These are phyloP conservation scores for Pachyrhizus erosus DNA, from an alignment of 306 rosid species.

Conservation along the genomic window DNA sequence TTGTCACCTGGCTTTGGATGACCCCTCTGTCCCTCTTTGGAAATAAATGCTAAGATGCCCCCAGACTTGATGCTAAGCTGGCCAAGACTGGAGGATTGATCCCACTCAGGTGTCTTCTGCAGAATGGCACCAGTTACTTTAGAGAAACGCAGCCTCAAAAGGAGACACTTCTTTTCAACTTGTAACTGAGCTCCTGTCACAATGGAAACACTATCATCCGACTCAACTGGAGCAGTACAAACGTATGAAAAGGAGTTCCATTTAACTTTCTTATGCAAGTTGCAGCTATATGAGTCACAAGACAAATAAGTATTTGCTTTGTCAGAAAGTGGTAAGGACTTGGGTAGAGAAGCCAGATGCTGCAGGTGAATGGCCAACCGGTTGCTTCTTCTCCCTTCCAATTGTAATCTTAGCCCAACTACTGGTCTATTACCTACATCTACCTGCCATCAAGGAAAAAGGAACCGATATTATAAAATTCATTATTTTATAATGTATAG, in stretches of 20 bases:
- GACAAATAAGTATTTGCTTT: slow-evolving; percentile 61
- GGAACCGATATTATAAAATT: slow-evolving; percentile 5
- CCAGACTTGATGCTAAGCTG: slow-evolving; percentile 2
- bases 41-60: slow-evolving; percentile 35
- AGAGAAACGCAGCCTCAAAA: slow-evolving; percentile 52
- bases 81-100: slow-evolving; percentile 28
- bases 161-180: slow-evolving; percentile 68
- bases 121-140: slow-evolving; percentile 47
- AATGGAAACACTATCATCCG: slow-evolving; percentile 74
- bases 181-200: slow-evolving; percentile 89
- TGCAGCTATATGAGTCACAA: slow-evolving; percentile 60
- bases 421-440: slow-evolving; percentile 96
- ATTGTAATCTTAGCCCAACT: slow-evolving; percentile 74
- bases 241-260: slow-evolving; percentile 84
- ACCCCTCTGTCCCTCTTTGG: slow-evolving; percentile 38
- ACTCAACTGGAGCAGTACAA: slow-evolving; percentile 88
- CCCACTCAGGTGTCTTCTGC: slow-evolving; percentile 51
- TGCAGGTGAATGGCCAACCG: slow-evolving; percentile 83
- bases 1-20: slow-evolving; percentile 50
- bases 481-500: background rate
- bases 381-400: slow-evolving; percentile 89
- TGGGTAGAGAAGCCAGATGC: slow-evolving; percentile 81
- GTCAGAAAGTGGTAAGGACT: slow-evolving; percentile 73
- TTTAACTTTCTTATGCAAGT: slow-evolving; percentile 67
- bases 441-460: slow-evolving; percentile 56